Evolutionary conservation across 2,329 filamentous ascomycete species (phyloP), one percentile per base, ranked within the genome.

Genomic region (Elsinoe batatas): DNA sequence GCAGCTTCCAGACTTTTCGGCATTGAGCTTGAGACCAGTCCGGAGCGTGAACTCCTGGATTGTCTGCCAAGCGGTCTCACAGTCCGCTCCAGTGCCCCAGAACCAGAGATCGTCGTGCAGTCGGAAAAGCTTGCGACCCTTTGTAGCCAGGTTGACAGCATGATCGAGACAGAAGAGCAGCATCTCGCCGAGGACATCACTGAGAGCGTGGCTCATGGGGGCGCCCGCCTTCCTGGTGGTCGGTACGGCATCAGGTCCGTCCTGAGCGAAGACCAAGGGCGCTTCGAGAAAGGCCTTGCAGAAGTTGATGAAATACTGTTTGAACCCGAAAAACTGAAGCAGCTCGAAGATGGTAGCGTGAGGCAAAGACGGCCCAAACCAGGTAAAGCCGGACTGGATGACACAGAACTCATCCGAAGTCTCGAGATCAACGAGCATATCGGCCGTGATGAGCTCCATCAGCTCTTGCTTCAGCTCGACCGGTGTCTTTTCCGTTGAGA

Each of bases 21-120:
- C 63, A 61, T 85, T 83, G 58, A 85, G 74, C 5, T 74, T 67
- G 1, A 84, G 73, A 1, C 82, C 80, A 64, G 82, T 80, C 1
- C 79, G 67, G 0, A 67, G 62, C 1, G 74, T 69, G 59, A 85
- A 87, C 1, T 73, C 67, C 1, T 73, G 70, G 59, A 87, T 74
- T 0, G 78, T 72, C 15, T 74, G 64, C 84, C 83, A 88, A 0
- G 79, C 82, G 42, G 75, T 72, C 18, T 76, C 72, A n/a, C 77
- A 79, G 2, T 69, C 72, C 2, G 69, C 59, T 47, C 82, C 76
- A 5, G 79, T 72, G 7, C 77, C 76, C 81, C 82, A 85, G 64
- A 85, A 81, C 82, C 82, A 86, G 53, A 85, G 73, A 60, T 85
- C 81, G 59, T 85, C 83, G 53, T 84, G 77, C 36, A 84, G 71